Base-by-base conservation (phyloP, 768 basidiomycete species). In the Kondoa subrosea region DNA sequence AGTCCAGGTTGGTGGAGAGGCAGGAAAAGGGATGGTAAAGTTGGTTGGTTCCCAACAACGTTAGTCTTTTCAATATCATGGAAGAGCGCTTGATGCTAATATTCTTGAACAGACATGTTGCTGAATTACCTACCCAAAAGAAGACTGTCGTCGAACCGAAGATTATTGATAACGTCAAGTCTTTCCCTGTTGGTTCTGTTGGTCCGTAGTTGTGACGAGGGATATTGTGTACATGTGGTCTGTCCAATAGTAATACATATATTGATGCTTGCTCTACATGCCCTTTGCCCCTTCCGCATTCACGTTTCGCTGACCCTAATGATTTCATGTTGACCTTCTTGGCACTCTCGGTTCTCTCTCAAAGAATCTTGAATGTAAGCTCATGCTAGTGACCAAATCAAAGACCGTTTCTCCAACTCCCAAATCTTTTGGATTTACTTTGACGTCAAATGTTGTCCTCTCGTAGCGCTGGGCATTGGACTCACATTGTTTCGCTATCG, bases 1-100 rank as follows among this genome's bases (percentile, higher is more conserved):
- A 78, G 80, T 67, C 83, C 81, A 2, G 91, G 91, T 67, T 97
- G 92, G 92, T 96, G 91, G 91, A 86, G 85, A 76, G 92, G 92
- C 0, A 82, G 92, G 59, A 91, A 88, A 69, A 81, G 92, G 67
- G 91, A 95, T 71, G 92, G 92, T 0, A 81, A 86, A 72, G 85
- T 88, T 72, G 92, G 92, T 0, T 97, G 91, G 90, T 95, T 97
- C 82, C 92, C 92, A 1, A 82, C 80, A 68, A 90, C 27, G 61
- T 63, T 3, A 27, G 61, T 32, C 33, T 63, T 27, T 16, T 8
- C 34, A 27, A 27, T 32, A 3, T 33, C 30, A 16, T 3, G 2
- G 29, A 29, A 3, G 61, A 3, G 61, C 61, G 30, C 29, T 31
- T 63, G 30, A 21, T 8, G 21, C 15, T 15, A 63, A 32, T 63